Percentiles rank a stretch among this genome's conserved stretches.
Evolutionary conservation across 805 yeast genomes (phyloP).

Genomic region (Schwanniomyces pseudopolymorphus): DNA sequence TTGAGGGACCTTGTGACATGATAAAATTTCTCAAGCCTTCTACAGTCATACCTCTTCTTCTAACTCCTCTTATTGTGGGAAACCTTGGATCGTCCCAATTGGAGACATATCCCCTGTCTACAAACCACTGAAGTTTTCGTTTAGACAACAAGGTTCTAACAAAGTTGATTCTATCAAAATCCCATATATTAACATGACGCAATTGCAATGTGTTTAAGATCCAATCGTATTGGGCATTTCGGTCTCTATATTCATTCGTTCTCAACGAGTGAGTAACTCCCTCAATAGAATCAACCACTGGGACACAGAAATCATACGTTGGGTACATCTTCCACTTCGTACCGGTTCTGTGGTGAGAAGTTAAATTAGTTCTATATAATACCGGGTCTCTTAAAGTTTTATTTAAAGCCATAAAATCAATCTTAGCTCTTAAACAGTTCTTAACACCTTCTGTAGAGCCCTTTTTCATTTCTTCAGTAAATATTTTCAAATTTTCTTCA

Average conservation of each 20-base stretch:
- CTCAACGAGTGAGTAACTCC: constrained; percentile 98
- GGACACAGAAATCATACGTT: constrained; percentile 98
- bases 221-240: constrained; percentile 98
- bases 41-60: constrained; percentile 99
- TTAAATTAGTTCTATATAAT: constrained; percentile 92
- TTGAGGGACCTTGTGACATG: constrained; percentile 95
- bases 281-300: constrained; percentile 91
- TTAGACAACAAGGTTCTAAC: constrained; percentile 92
- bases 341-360: constrained; percentile 98
- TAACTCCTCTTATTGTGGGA: constrained; percentile 99
- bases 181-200: constrained; percentile 96
- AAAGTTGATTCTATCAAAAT: constrained; percentile 95
- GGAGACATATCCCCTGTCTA: constrained; percentile 79
- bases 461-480: constrained; percentile 87
- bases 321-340: constrained; percentile 94
- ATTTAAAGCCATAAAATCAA: constrained; percentile 86
- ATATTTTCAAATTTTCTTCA: constrained; percentile 85
- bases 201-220: constrained; percentile 75
- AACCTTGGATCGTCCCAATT: constrained; percentile 99
- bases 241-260: constrained; percentile 97
- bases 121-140: constrained; percentile 99
- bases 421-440: constrained; percentile 95
- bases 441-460: constrained; percentile 92
- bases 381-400: constrained; percentile 98
- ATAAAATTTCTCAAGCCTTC: constrained; percentile 95